These are phyloP conservation scores for Sporothrix schenckii DNA, from an alignment of 2,329 filamentous ascomycete genomes.

Conservation along the genomic window DNA sequence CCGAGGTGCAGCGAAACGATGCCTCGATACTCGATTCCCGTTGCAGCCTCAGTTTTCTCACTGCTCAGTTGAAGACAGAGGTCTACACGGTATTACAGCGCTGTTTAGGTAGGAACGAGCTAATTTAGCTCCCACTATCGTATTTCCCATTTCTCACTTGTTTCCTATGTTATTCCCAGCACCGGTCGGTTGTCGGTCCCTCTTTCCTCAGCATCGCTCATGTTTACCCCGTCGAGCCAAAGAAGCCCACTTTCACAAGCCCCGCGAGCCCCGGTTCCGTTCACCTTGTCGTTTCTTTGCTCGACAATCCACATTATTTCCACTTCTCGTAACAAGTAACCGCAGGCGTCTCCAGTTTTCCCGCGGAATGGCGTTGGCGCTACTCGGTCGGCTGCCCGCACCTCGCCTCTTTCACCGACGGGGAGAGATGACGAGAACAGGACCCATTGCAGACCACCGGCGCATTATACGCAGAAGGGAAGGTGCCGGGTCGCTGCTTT, in stretches of 20 bases:
- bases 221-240: background rate
- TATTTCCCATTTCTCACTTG: slow-evolving; percentile 17
- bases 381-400: slow-evolving; percentile 24
- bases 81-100: too few relatives aligned
- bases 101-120: slow-evolving; percentile 1
- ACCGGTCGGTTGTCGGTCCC: slow-evolving; percentile 18
- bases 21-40: slow-evolving; percentile 21
- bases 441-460: background rate
- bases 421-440: background rate
- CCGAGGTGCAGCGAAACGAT: slow-evolving; percentile 30
- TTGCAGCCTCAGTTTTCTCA: slow-evolving; percentile 7
- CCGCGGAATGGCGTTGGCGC: background rate
- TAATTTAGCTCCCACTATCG: slow-evolving; percentile 27
- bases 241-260: slow-evolving; percentile 25
- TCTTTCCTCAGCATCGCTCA: slow-evolving; percentile 4
- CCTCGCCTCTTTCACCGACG: slow-evolving; percentile 11
- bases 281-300: background rate
- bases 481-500: background rate
- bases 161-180: slow-evolving; percentile 13
- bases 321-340: slow-evolving; percentile 25
- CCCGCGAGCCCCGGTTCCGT: background rate
- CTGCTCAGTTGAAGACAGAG: background rate
- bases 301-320: background rate
- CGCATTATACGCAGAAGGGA: slow-evolving; percentile 2
- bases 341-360: slow-evolving; percentile 27